Base-by-base conservation (phyloP, 495 filamentous ascomycete genomes). In the Aspergillus carlsbadensis region DNA sequence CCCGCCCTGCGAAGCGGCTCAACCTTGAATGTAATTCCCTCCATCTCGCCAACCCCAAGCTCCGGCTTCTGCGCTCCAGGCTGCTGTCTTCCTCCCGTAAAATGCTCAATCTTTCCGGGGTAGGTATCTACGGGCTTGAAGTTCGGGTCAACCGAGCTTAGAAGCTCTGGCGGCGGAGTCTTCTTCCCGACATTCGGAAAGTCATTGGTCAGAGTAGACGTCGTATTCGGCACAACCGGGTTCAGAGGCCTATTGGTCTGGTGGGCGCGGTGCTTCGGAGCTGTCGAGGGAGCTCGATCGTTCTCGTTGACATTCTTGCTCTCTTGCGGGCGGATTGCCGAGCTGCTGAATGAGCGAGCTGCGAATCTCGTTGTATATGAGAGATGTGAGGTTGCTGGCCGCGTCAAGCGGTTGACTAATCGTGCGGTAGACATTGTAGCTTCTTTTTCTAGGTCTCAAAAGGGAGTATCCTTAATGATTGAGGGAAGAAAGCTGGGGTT, bases 31-130 rank as follows among this genome's bases (percentile, higher is more conserved):
- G 81, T 85, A 41, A 85, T 91, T 61, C 91, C 90, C 59, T 94
- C 84, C 71, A 98, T 86, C 77, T 97, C 92, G 54, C 94, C 94
- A 55, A 98, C 92, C 3, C 75, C 88, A 46, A 98, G 80, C 54
- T 97, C 94, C n/a, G 77, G 70, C 53, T 76, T 74, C 48, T 79
- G 81, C 6, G 65, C 58, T 1, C 79, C 75, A 5, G 67, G 73
- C 42, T 77, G 65, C 64, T 86, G 83, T 5, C 79, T 78, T 21
- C 81, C 82, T 10, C 84, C 85, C 0, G 82, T 87, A 76, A 84
- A 84, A 47, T 81, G 75, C 63, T 86, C 83, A n/a, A 81, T 75
- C 55, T 74, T 78, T 57, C 81, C 82, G 8, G 82, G 80, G 42
- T 82, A 78, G 0, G 81, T 77, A 62, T 87, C 84, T 51, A 78